phyloP scores from a whole-genome alignment of 2,329 filamentous ascomycete species.

The Xylariomycetidae sp. region DNA sequence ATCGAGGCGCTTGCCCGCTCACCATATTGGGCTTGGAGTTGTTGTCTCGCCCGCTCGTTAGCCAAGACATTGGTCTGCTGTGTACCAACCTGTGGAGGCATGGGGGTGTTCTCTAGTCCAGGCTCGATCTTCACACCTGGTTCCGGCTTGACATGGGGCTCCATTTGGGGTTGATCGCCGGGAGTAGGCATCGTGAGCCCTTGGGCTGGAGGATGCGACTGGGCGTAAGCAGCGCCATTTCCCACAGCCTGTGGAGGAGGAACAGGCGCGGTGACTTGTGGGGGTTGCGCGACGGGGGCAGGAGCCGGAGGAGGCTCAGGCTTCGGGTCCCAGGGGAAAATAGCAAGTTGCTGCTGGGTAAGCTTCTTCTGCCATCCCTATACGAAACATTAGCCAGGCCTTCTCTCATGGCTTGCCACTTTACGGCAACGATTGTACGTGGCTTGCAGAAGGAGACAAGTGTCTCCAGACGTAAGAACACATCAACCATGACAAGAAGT shows the following conservation, averaged over 20 bases:
- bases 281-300: conserved; percentile 28
- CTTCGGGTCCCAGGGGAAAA: conserved; percentile 93
- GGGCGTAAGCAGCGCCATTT: conserved; percentile 25
- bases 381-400: conserved; percentile 14
- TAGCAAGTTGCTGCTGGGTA: conserved; percentile 75
- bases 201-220: conserved; percentile 20
- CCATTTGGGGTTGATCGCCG: conserved; percentile 15
- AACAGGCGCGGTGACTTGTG: conserved; percentile 17
- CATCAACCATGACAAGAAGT: conserved; percentile 3
- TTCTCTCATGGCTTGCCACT: too few relatives aligned
- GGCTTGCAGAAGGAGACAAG: not conserved
- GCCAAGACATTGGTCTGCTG: conserved; percentile 33
- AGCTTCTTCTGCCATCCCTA: conserved; percentile 95
- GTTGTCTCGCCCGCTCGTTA: conserved; percentile 50
- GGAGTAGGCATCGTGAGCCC: conserved; percentile 20
- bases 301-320: conserved; percentile 54
- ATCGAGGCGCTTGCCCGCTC: conserved; percentile 62
- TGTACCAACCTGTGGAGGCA: conserved; percentile 30
- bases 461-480: not conserved
- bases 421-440: not conserved
- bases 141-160: conserved; percentile 40
- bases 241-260: conserved; percentile 14
- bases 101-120: conserved; percentile 35
- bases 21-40: conserved; percentile 57
- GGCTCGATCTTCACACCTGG: conserved; percentile 45